Conservation (phyloP, 2,329 filamentous ascomycete genomes). For the Arthrobotrys iridis region DNA sequence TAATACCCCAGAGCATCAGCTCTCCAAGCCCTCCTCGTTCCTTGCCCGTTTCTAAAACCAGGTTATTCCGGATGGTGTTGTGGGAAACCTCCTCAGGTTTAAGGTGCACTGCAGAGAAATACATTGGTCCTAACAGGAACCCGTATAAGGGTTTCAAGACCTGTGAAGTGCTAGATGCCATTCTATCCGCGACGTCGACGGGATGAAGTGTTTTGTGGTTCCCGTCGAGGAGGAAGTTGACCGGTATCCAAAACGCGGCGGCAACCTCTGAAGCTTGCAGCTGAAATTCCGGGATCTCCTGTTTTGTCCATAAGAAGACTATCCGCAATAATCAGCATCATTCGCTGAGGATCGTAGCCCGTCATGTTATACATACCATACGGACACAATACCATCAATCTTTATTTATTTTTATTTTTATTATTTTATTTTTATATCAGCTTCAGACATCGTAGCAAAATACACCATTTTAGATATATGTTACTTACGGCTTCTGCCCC, state of each 20-base stretch:
- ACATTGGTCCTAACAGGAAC: conserved; percentile 72
- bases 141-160: conserved; percentile 68
- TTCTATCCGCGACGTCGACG: conserved; percentile 72
- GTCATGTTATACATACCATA: conserved; percentile 25
- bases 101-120: conserved; percentile 73
- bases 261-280: conserved; percentile 76
- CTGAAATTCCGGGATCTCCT: conserved; percentile 68
- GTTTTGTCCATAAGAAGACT: conserved; percentile 71
- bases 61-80: conserved; percentile 67
- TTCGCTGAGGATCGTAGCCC: background rate
- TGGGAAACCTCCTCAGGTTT: conserved; percentile 69
- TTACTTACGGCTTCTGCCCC: conserved; percentile 71
- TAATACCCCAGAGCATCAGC: conserved; percentile 74
- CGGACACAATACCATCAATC: conserved; percentile 75
- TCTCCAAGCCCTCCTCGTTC: conserved; percentile 63
- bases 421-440: background rate
- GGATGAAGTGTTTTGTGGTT: conserved; percentile 71
- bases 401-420: conserved; percentile 58
- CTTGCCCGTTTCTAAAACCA: background rate
- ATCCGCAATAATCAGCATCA: conserved; percentile 60
- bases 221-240: conserved; percentile 71
- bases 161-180: conserved; percentile 68
- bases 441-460: background rate
- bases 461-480: background rate
- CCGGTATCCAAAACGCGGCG: conserved; percentile 74